These are phyloP conservation scores for Cordyceps sp. DNA, from an alignment of 2,329 filamentous ascomycete species.

Conservation along the genomic window DNA sequence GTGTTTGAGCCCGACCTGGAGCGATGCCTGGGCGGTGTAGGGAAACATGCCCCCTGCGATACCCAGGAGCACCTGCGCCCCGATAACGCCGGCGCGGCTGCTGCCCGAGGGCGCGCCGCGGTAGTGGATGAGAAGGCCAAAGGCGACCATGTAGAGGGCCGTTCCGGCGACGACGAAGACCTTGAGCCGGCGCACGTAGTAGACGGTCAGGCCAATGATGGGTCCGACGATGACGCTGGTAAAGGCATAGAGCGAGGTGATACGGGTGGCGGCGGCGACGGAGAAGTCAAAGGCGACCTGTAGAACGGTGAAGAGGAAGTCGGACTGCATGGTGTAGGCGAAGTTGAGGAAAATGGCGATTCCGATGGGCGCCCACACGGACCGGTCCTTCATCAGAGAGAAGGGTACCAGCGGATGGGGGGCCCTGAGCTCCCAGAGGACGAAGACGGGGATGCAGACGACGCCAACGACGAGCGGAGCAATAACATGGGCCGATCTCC, in stretches of 20 bases:
- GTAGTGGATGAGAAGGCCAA: constrained; percentile 37
- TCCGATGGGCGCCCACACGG: constrained; percentile 41
- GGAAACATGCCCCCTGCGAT: constrained; percentile 41
- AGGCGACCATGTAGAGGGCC: constrained; percentile 36
- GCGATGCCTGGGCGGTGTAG: constrained; percentile 21
- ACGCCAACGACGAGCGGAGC: constrained; percentile 34
- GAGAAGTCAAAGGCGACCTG: constrained; percentile 40
- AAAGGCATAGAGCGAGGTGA: constrained; percentile 35
- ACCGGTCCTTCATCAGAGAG: constrained; percentile 37
- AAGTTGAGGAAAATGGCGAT: constrained; percentile 33
- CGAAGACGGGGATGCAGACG: constrained; percentile 27
- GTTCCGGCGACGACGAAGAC: constrained; percentile 40
- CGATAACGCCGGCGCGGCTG: constrained; percentile 34
- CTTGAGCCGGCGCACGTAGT: constrained; percentile 35
- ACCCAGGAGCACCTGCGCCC: constrained; percentile 38
- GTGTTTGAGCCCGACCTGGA: constrained; percentile 18
- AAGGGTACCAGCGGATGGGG: constrained; percentile 39
- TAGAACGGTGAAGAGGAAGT: constrained; percentile 43
- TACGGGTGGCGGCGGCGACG: constrained; percentile 34
- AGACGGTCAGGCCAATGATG: constrained; percentile 32
- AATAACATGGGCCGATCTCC: constrained; percentile 32
- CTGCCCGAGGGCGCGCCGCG: constrained; percentile 26
- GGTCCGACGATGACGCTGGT: constrained; percentile 37
- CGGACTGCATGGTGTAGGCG: constrained; percentile 38
- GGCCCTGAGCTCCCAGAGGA: constrained; percentile 34